These are phyloP conservation scores for Mariannaea sp. DNA, from an alignment of 2,329 filamentous ascomycete genomes.

Conservation along the genomic window DNA sequence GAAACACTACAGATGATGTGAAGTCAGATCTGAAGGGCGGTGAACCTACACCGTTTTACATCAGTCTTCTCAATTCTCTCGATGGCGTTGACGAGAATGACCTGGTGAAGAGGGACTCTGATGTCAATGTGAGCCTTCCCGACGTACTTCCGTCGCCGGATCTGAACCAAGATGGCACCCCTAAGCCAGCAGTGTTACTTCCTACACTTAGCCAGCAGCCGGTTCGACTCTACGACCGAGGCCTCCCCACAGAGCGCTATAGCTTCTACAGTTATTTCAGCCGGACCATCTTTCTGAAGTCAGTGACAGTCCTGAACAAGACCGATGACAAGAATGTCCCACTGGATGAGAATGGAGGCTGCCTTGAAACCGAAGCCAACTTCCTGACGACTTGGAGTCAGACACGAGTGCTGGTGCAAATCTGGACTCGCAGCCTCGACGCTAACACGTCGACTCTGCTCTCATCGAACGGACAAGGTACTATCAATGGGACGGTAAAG, in stretches of 20 bases:
- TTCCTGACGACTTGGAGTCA: constrained; percentile 63
- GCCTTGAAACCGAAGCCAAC: constrained; percentile 56
- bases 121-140: constrained; percentile 35
- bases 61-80: constrained; percentile 67
- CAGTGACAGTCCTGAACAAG: constrained; percentile 54
- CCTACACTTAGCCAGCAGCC: constrained; percentile 76
- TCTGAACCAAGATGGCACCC: constrained; percentile 70
- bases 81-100: constrained; percentile 41
- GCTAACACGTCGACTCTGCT: constrained; percentile 50
- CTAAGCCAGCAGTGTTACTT: constrained; percentile 72
- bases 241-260: constrained; percentile 81
- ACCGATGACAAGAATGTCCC: constrained; percentile 49
- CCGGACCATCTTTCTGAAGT: constrained; percentile 81
- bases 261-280: constrained; percentile 94
- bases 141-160: constrained; percentile 66
- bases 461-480: constrained; percentile 36
- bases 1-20: constrained; percentile 81
- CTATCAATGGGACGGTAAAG: constrained; percentile 37
- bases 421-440: constrained; percentile 61
- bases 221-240: constrained; percentile 83
- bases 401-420: constrained; percentile 66
- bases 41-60: constrained; percentile 87
- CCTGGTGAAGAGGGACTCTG: constrained; percentile 32
- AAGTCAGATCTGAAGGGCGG: constrained; percentile 71
- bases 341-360: constrained; percentile 60